Evolutionary conservation across 1,284 basidiomycete species (phyloP).

Genomic region (Ganoderma meredithae): DNA sequence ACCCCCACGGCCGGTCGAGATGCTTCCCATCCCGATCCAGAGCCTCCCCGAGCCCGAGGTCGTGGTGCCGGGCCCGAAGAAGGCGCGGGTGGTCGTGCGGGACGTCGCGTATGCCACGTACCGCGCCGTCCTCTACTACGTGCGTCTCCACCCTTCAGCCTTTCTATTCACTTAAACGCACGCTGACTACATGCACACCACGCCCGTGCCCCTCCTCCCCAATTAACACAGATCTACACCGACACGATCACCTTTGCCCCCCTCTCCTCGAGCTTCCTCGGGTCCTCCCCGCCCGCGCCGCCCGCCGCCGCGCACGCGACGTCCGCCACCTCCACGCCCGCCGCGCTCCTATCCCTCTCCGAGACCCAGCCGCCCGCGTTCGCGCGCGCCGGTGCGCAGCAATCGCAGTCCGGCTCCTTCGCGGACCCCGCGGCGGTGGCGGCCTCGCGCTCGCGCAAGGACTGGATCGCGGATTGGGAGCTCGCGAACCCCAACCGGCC

Average conservation of each 20-base stretch:
- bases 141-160: slow-evolving; percentile 44
- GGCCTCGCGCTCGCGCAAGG: slow-evolving; percentile 52
- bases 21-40: neutral
- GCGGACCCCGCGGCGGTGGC: slow-evolving; percentile 31
- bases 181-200: neutral
- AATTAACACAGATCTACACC: too few species aligned
- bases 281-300: slow-evolving; percentile 31
- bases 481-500: slow-evolving; percentile 65
- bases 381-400: slow-evolving; percentile 28
- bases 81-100: slow-evolving; percentile 69
- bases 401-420: slow-evolving; percentile 5
- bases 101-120: slow-evolving; percentile 89
- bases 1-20: neutral
- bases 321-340: slow-evolving; percentile 29
- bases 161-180: too few species aligned
- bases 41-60: slow-evolving; percentile 12
- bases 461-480: slow-evolving; percentile 76
- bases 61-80: slow-evolving; percentile 48
- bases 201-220: too few species aligned
- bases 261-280: slow-evolving; percentile 71
- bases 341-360: slow-evolving; percentile 29
- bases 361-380: slow-evolving; percentile 42
- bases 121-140: slow-evolving; percentile 85
- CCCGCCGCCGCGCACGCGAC: slow-evolving; percentile 1
- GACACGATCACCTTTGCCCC: slow-evolving; percentile 87